A percentile compares a stretch with the other conserved stretches of the same genome.
These are phyloP conservation scores for Laguncularia racemosa DNA, from an alignment of 345 rosid genomes.

Conservation along the genomic window DNA sequence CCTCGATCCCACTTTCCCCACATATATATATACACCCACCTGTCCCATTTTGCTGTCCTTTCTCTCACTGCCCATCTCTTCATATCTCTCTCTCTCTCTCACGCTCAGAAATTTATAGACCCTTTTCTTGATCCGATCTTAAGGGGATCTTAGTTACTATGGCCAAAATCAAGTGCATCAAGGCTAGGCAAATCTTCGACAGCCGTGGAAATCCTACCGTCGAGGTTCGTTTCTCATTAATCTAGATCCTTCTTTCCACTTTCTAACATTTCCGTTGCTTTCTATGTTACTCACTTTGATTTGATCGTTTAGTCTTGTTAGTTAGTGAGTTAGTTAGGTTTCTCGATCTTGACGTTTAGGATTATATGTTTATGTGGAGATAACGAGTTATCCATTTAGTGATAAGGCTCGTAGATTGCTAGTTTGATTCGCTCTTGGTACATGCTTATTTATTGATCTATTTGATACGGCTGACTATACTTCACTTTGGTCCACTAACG, in stretches of 20 bases:
- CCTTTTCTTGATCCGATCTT: conserved; percentile 5
- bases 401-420: no score
- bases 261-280: conserved; percentile 4
- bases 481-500: no score
- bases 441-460: no score
- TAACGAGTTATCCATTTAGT: no score
- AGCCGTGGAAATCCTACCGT: conserved; percentile 99
- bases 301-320: not conserved
- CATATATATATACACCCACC: no score
- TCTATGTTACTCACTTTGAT: no score
- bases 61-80: not conserved
- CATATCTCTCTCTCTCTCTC: not conserved
- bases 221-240: conserved; percentile 40
- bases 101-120: not conserved
- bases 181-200: conserved; percentile 94
- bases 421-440: no score
- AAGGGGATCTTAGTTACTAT: conserved; percentile 11
- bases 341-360: not conserved
- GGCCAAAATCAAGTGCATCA: conserved; percentile 57
- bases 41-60: not conserved
- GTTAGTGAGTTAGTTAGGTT: not conserved
- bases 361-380: no score
- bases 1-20: no score
- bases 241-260: conserved; percentile 3
- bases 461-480: no score